Evolutionary conservation across 768 basidiomycete species (phyloP).

Genomic region (Gyrodon lividus): DNA sequence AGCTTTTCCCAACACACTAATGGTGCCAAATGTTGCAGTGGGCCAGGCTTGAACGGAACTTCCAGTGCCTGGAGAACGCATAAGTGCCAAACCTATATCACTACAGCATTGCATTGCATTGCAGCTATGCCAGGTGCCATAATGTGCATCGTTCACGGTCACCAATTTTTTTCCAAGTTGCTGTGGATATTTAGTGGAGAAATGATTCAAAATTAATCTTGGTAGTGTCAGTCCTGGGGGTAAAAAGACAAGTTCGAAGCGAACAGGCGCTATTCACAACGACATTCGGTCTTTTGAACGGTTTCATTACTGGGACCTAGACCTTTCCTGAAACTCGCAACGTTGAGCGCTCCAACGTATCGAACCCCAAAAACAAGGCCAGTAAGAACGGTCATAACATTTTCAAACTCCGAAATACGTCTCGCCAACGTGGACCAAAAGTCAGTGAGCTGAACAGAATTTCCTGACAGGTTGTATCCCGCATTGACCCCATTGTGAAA

Average conservation of each 20-base stretch:
- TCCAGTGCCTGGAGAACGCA: no score
- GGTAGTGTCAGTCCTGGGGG: conserved; percentile 42
- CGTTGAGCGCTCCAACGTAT: background rate
- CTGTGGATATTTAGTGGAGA: conserved; percentile 46
- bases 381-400: no score
- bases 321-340: background rate
- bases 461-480: background rate
- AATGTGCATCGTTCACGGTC: conserved; percentile 57
- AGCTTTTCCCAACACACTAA: conserved; percentile 44
- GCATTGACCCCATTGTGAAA: background rate
- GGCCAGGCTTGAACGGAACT: conserved; percentile 43
- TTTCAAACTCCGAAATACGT: conserved; percentile 23
- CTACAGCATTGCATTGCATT: conserved; percentile 20
- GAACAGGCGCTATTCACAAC: conserved; percentile 5
- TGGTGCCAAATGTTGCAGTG: conserved; percentile 43
- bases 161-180: conserved; percentile 50
- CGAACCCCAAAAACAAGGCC: background rate
- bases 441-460: background rate
- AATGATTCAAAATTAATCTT: conserved; percentile 39
- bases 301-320: conserved; percentile 2
- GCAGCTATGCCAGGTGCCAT: conserved; percentile 52
- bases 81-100: conserved; percentile 18
- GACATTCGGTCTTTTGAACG: conserved; percentile 17
- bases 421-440: background rate
- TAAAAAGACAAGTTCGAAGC: conserved; percentile 57